phyloP scores from a whole-genome alignment of 2,329 filamentous ascomycete genomes.

The Diplodia seriata region DNA sequence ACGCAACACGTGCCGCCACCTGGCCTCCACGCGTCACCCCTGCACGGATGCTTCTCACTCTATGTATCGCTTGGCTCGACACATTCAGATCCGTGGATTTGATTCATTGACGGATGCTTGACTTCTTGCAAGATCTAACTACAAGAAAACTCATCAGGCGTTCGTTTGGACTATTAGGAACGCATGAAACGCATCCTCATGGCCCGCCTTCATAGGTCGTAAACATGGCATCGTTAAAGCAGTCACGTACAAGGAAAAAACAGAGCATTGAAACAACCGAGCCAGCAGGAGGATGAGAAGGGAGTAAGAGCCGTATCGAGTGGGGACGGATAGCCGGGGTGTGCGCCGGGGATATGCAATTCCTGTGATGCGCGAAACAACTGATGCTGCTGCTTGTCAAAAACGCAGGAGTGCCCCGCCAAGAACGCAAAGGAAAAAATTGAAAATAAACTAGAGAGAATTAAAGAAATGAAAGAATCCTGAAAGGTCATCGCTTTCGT shows the following conservation, averaged over 20 bases:
- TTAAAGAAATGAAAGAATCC: conserved; percentile 17
- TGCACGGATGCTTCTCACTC: background rate
- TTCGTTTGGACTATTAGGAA: conserved; percentile 25
- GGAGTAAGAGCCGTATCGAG: background rate
- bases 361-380: conserved; percentile 22
- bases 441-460: conserved; percentile 3
- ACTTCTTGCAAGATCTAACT: conserved; percentile 8
- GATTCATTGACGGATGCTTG: background rate
- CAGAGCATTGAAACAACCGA: conserved; percentile 3
- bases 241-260: conserved; percentile 29
- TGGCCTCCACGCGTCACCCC: conserved; percentile 3
- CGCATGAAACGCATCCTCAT: conserved; percentile 16
- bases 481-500: conserved; percentile 31
- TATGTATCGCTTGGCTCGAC: background rate
- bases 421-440: conserved; percentile 2
- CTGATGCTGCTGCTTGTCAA: conserved; percentile 18
- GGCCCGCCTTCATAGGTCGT: conserved; percentile 27
- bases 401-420: conserved; percentile 22
- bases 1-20: background rate
- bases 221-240: conserved; percentile 27
- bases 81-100: conserved; percentile 1
- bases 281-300: background rate
- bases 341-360: conserved; percentile 24
- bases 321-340: background rate
- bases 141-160: conserved; percentile 24